Base-by-base conservation (phyloP, 169 alveolate genomes). In the Prorocentrum cordatum region DNA sequence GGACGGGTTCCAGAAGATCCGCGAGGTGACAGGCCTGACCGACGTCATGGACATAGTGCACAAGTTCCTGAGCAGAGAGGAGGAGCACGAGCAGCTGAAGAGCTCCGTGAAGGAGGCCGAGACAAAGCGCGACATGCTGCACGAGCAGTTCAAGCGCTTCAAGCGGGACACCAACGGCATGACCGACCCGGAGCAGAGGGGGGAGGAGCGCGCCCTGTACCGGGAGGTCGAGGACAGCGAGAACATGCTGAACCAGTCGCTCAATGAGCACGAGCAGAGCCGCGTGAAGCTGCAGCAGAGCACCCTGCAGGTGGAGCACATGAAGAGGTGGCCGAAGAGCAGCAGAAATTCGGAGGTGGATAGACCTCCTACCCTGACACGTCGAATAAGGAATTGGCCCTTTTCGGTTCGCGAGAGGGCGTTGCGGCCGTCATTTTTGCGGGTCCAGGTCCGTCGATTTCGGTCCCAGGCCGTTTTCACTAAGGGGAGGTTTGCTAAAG, bases 261-360 rank as follows among this genome's bases (percentile, higher is more conserved):
- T 77, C 12, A 29, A 80, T 77, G 90, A 61, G 77, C 90, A 80
- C 64, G 90, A 80, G 54, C 90, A 80, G 31, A 64, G 80, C 58
- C 68, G 90, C 5, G 90, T 62, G 50, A 80, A 64, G 79, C 90
- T 80, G 35, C 90, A 80, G 59, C 90, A 80, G 39, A 80, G 90
- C 80, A 80, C 90, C 38, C 39, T 80, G 75, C 90, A 80, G 89
- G 90, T 80, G 79, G 90, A 80, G 42, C 90, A 80, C 39, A 64
- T 80, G 90, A 80, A 80, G 90, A 50, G 90, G 22, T 80, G 90
- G 90, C n/a, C n/a, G n/a, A n/a, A n/a, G n/a, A n/a, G n/a, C n/a
- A n/a, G n/a, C n/a, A n/a, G n/a, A n/a, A n/a, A n/a, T n/a, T n/a
- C n/a, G n/a, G n/a, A n/a, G n/a, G n/a, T n/a, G n/a, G n/a, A n/a